Evolutionary conservation across 164 flowering plant genomes (phyloP).

Genomic region (Vitis labrusca): DNA sequence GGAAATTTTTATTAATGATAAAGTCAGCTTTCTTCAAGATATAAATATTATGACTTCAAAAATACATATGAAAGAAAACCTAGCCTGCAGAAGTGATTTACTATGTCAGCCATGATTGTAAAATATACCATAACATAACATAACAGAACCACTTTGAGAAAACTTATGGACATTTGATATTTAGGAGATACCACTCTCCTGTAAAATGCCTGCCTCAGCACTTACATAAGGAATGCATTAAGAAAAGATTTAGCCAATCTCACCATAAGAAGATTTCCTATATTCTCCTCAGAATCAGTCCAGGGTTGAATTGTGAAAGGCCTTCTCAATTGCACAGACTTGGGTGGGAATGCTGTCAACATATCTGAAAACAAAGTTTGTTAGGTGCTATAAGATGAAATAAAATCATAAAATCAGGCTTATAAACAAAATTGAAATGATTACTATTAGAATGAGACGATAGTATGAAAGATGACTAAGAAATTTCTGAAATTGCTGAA

Average conservation of each 20-base stretch:
- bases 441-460: no score
- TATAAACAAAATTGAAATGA: not conserved
- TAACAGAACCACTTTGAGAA: not conserved
- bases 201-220: no score
- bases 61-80: no score
- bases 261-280: slow-evolving; percentile 94
- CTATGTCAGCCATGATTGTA: no score
- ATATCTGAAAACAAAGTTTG: slow-evolving; percentile 40
- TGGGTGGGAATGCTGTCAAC: slow-evolving; percentile 64
- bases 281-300: slow-evolving; percentile 73
- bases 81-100: no score
- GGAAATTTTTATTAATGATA: no score
- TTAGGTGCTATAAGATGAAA: slow-evolving; percentile 9
- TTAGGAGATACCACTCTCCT: no score
- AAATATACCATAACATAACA: not conserved
- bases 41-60: no score
- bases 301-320: slow-evolving; percentile 76
- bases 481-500: no score
- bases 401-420: not conserved
- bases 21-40: no score
- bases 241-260: slow-evolving; percentile 9
- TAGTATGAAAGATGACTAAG: no score
- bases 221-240: not conserved
- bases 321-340: slow-evolving; percentile 56
- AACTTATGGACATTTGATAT: not conserved